phyloP scores from a whole-genome alignment of 2,329 filamentous ascomycete genomes.

The Lachnellula hyalina region DNA sequence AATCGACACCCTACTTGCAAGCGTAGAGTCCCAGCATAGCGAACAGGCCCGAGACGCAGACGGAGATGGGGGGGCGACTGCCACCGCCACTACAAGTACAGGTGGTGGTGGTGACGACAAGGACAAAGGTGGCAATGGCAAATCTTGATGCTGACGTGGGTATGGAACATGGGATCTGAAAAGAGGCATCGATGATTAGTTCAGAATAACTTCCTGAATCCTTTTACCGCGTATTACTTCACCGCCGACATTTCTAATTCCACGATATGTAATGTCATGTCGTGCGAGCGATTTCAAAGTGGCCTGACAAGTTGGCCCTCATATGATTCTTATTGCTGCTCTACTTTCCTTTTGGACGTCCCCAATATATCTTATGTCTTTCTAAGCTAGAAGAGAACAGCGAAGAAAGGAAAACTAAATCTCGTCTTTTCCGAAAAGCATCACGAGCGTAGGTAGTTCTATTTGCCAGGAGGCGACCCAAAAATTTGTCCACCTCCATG shows the following conservation, averaged over 20 bases:
- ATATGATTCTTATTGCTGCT: neutral
- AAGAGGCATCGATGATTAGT: neutral
- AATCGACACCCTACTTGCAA: constrained; percentile 49
- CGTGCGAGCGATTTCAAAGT: neutral
- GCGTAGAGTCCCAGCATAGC: constrained; percentile 31
- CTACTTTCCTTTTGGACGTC: too few relatives aligned
- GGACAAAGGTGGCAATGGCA: neutral
- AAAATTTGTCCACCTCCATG: too few relatives aligned
- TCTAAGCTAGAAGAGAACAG: too few relatives aligned
- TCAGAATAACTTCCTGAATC: neutral
- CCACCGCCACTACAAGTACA: neutral
- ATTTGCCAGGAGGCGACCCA: too few relatives aligned
- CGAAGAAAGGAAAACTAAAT: too few relatives aligned
- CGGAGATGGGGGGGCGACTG: neutral
- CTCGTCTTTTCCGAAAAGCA: too few relatives aligned
- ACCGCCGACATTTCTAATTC: neutral
- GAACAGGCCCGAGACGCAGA: constrained; percentile 13
- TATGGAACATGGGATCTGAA: neutral
- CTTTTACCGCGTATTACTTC: neutral
- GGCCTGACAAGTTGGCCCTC: neutral
- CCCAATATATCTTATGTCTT: too few relatives aligned
- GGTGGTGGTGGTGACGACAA: neutral
- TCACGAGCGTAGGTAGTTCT: too few relatives aligned
- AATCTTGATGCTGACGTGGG: neutral
- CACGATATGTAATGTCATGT: neutral